These are phyloP conservation scores for Zygoascus flipseniorum DNA, from an alignment of 805 yeast genomes.

Conservation along the genomic window DNA sequence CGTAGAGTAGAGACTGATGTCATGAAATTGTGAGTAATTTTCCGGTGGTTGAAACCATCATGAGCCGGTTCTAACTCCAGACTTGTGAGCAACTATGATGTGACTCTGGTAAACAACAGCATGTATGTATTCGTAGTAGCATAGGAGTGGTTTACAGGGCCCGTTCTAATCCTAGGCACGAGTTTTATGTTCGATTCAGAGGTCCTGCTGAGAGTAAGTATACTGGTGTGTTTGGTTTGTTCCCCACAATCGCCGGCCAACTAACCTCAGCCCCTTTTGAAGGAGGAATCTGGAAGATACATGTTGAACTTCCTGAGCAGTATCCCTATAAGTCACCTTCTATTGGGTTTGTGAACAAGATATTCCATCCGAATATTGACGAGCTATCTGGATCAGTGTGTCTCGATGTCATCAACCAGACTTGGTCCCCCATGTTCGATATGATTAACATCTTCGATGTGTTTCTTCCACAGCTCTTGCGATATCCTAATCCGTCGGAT, in stretches of 20 bases:
- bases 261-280: conserved; percentile 59
- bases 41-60: too few species aligned
- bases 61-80: neutral
- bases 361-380: conserved; percentile 93
- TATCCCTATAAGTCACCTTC: conserved; percentile 96
- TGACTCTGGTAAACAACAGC: conserved; percentile 68
- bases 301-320: conserved; percentile 90
- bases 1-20: conserved; percentile 90
- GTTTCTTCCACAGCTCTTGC: conserved; percentile 82
- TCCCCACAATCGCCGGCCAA: neutral
- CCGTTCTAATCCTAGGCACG: conserved; percentile 42
- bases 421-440: conserved; percentile 96
- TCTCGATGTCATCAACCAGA: conserved; percentile 90
- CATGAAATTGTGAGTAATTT: conserved; percentile 65
- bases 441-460: conserved; percentile 83
- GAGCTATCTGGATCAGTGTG: conserved; percentile 85
- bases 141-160: neutral
- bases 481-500: conserved; percentile 91
- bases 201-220: conserved; percentile 66
- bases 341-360: conserved; percentile 84
- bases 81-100: conserved; percentile 88
- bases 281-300: conserved; percentile 82
- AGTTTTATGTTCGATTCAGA: conserved; percentile 70
- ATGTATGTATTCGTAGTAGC: conserved; percentile 30
- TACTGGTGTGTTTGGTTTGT: neutral